Evolutionary conservation across 2,329 filamentous ascomycete species (phyloP), one percentile per base, ranked within the genome.

Genomic region (Pseudogymnoascus sp.): DNA sequence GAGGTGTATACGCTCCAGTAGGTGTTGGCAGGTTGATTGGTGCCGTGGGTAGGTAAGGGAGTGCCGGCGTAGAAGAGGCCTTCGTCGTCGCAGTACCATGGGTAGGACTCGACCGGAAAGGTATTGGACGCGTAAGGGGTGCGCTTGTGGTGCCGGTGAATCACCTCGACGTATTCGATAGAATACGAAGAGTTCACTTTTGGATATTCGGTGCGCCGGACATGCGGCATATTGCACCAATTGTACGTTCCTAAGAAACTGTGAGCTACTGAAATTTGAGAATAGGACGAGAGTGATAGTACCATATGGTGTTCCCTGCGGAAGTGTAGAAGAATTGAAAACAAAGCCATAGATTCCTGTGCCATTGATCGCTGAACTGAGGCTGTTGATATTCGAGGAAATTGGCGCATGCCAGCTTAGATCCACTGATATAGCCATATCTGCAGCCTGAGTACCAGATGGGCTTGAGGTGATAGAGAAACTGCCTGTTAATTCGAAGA

Each of bases 1-100:
- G 83, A 85, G 11, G 79, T 81, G 72, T 83, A 86, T 0, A 85
- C 81, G 63, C 81, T 78, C 86, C 89, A 91, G 76, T 87, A 90
- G 1, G 83, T 82, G 47, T 40, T 40, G 14, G 37, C 37, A 16
- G 37, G 2, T 4, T 40, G 37, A 40, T 40, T 40, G n/a, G 37
- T 7, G 4, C 37, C 37, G n/a, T 40, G n/a, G n/a, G 37, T 10
- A n/a, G 37, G n/a, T 16, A 40, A 16, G 7, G 37, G 37, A 6
- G 37, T n/a, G n/a, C 37, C 37, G n/a, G 14, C n/a, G n/a, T 16
- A 40, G 37, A 40, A 40, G n/a, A 40, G 37, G 37, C 37, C 37
- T 40, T 40, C 37, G 37, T 40, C 37, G 37, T 4, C 7, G 37
- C 37, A 40, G 37, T 40, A 40, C 37, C 37, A 40, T 40, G 37